phyloP scores from a whole-genome alignment of 1,284 basidiomycete genomes.

The Apiotrichum siamense region DNA sequence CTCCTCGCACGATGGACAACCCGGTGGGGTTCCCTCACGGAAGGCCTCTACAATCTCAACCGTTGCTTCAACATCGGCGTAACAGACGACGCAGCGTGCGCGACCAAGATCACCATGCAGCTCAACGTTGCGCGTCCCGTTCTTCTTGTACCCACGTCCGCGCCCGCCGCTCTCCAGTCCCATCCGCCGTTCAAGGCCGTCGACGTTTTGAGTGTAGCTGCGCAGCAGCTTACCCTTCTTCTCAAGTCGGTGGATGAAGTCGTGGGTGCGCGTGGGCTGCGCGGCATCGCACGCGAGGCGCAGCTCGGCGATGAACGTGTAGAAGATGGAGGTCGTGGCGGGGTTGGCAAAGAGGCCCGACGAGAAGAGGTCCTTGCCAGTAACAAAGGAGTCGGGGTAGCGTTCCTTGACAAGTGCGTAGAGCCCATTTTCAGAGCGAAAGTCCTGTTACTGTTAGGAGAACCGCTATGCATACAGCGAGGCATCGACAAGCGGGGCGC shows the following conservation, averaged over 20 bases:
- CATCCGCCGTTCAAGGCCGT: constrained; percentile 76
- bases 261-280: constrained; percentile 77
- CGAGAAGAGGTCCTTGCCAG: constrained; percentile 85
- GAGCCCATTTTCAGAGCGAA: constrained; percentile 78
- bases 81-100: constrained; percentile 76
- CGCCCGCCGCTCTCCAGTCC: constrained; percentile 66
- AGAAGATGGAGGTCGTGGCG: constrained; percentile 77
- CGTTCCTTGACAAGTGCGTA: constrained; percentile 79
- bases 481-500: not conserved
- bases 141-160: constrained; percentile 52
- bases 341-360: constrained; percentile 76
- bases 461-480: not conserved
- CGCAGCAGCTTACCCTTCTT: constrained; percentile 75
- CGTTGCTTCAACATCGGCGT: constrained; percentile 63
- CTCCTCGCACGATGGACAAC: constrained; percentile 71
- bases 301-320: constrained; percentile 87
- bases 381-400: constrained; percentile 73
- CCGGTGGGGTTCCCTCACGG: constrained; percentile 62
- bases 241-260: constrained; percentile 79
- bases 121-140: constrained; percentile 74
- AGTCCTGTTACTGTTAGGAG: constrained; percentile 61
- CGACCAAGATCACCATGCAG: constrained; percentile 87
- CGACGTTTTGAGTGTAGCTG: constrained; percentile 93
- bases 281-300: constrained; percentile 74
- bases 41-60: constrained; percentile 60